Evolutionary conservation across 2,329 filamentous ascomycete species (phyloP).

Genomic region (Hypoxylon sp.): DNA sequence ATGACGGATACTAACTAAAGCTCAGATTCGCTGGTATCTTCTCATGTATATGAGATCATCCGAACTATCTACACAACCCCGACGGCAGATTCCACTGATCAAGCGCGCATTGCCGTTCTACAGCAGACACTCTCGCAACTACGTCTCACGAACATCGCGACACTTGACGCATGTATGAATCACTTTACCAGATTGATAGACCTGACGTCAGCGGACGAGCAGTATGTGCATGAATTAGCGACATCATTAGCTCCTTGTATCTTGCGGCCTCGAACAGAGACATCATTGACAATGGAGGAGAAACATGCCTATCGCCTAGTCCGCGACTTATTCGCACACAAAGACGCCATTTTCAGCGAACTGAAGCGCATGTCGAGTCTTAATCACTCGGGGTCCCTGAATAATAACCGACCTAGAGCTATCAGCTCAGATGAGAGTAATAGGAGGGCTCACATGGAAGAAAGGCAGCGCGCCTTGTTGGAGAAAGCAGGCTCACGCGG

Average conservation of each 20-base stretch:
- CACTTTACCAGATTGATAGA: constrained; percentile 98
- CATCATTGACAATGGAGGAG: constrained; percentile 93
- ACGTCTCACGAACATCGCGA: constrained; percentile 96
- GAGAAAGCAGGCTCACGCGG: constrained; percentile 74
- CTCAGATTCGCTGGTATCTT: constrained; percentile 95
- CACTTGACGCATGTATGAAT: constrained; percentile 97
- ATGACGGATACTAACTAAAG: constrained; percentile 48
- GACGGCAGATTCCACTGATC: constrained; percentile 80
- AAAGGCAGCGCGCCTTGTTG: constrained; percentile 86
- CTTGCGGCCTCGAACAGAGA: constrained; percentile 88
- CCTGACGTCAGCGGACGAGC: constrained; percentile 93
- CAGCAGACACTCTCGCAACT: constrained; percentile 97
- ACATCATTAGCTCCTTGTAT: constrained; percentile 85
- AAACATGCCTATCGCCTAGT: constrained; percentile 92
- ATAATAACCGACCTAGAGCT: constrained; percentile 79
- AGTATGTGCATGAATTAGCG: constrained; percentile 82
- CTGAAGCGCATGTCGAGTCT: constrained; percentile 89
- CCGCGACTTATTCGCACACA: constrained; percentile 92
- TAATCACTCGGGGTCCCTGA: constrained; percentile 73
- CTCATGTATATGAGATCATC: constrained; percentile 98
- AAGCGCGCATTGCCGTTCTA: constrained; percentile 87
- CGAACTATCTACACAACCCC: constrained; percentile 95
- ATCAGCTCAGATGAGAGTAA: constrained; percentile 97
- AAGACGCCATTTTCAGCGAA: constrained; percentile 95
- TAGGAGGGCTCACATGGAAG: constrained; percentile 93